Conservation (phyloP, 139 green algal genomes). For the Chlamydomonas incerta region DNA sequence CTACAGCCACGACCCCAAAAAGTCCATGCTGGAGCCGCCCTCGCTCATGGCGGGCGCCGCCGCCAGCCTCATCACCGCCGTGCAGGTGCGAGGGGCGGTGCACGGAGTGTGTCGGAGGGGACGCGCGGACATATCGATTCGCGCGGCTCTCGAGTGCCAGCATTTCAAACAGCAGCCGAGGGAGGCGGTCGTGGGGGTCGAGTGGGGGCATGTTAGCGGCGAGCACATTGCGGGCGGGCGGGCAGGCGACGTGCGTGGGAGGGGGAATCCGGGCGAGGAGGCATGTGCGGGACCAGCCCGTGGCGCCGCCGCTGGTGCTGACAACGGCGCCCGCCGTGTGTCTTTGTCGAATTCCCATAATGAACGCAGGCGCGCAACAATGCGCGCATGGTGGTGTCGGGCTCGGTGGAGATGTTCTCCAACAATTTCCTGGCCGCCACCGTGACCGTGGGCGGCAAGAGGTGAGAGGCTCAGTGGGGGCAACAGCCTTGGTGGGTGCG, state of each 20-base stretch:
- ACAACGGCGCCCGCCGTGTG: no score
- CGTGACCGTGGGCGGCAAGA: constrained; percentile 46
- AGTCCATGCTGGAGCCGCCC: constrained; percentile 50
- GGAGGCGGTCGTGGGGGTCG: no score
- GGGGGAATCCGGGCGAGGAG: no score
- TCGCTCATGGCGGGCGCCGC: constrained; percentile 56
- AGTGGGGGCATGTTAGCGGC: no score
- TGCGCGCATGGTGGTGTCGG: constrained; percentile 82
- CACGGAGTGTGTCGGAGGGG: background rate
- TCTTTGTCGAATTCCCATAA: no score
- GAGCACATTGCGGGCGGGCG: no score
- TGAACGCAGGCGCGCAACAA: constrained; percentile 91
- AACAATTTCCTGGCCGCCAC: constrained; percentile 66
- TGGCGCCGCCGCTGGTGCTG: no score
- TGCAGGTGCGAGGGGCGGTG: constrained; percentile 64
- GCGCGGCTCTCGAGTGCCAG: no score
- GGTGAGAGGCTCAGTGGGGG: constrained; percentile 20
- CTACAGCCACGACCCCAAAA: constrained; percentile 64
- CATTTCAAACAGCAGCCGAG: no score
- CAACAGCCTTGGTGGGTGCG: background rate
- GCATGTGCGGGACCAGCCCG: no score
- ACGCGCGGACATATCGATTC: no score
- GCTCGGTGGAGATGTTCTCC: constrained; percentile 87
- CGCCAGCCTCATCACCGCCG: constrained; percentile 66
- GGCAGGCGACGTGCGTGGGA: no score